Evolutionary conservation across 371 early-diverging fungal genomes (phyloP), one percentile per base, ranked within the genome.

Genomic region (Zopfochytrium polystomum): DNA sequence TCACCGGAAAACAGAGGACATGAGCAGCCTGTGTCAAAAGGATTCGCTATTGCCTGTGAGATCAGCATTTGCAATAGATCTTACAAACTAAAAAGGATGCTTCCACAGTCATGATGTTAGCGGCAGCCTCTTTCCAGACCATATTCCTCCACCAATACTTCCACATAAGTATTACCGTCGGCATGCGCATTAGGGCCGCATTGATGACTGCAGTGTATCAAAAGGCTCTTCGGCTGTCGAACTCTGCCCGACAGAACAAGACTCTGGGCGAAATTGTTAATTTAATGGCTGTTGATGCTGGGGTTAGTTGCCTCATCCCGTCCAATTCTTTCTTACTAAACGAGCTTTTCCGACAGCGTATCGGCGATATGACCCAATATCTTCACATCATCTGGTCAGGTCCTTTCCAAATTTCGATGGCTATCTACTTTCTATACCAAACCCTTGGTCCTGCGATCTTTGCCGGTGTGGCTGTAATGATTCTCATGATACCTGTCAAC

Each of bases 181-280:
- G 91, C 34, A 88, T 91, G 88, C 84, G 87, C 38, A 65, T 70
- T 70, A 70, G 56, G 69, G 44, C 91, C 35, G 92, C 90, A 26
- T 68, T 93, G 52, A 86, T 89, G 20, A 88, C 95, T 0, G 85
- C 91, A 15, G 86, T 97, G 43, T 97, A 95, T 70, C 85, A 83
- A 67, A 96, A 96, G 71, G 62, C 77, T 45, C 60, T 77, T 56
- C 68, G 80, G 2, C 80, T 97, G 11, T 90, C 91, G 44, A 91
- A 87, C 71, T 74, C 80, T 18, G 82, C 90, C 44, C 84, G 93
- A 3, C 92, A 92, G 71, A 77, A 78, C 34, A 88, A 84, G 35
- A 92, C 93, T 18, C 84, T 87, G 11, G 91, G 92, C 27, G 89
- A 88, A 68, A 93, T 95, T 64, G 91, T 91, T 25, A 96, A 94